phyloP scores from a whole-genome alignment of 495 filamentous ascomycete genomes.

The Collariella sp. region DNA sequence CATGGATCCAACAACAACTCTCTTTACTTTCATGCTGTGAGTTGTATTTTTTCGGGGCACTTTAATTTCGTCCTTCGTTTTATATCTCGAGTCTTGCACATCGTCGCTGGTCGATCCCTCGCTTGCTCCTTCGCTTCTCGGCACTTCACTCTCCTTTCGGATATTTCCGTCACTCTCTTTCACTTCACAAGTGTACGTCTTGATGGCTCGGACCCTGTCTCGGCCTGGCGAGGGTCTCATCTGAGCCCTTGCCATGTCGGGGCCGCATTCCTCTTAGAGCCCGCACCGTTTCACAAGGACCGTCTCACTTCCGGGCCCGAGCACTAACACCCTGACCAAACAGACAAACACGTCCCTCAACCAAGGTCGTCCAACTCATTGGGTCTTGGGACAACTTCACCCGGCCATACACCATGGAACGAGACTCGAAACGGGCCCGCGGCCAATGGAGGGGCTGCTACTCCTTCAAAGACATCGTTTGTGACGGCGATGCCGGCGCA shows the following conservation, averaged over 20 bases:
- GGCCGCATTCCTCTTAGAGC: neutral
- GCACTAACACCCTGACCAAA: slow-evolving; percentile 11
- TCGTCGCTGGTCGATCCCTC: neutral
- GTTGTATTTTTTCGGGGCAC: slow-evolving; percentile 29
- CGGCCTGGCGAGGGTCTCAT: neutral
- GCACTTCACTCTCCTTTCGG: slow-evolving; percentile 2
- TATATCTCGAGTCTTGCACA: slow-evolving; percentile 10
- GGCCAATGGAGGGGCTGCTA: slow-evolving; percentile 80
- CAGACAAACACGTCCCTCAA: slow-evolving; percentile 58
- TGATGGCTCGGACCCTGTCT: neutral
- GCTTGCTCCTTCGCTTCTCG: slow-evolving; percentile 10
- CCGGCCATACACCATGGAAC: slow-evolving; percentile 66
- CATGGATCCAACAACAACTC: slow-evolving; percentile 62
- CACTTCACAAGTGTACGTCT: slow-evolving; percentile 10
- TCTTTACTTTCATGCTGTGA: slow-evolving; percentile 69
- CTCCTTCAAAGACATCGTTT: slow-evolving; percentile 73
- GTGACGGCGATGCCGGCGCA: slow-evolving; percentile 57
- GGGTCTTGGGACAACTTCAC: slow-evolving; percentile 94
- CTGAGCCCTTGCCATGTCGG: neutral
- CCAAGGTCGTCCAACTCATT: slow-evolving; percentile 65
- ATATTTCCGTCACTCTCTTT: slow-evolving; percentile 4
- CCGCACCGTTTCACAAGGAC: neutral
- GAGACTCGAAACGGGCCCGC: slow-evolving; percentile 57
- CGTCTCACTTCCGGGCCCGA: neutral
- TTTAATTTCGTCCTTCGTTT: slow-evolving; percentile 41